Evolutionary conservation across 2,329 filamentous ascomycete genomes (phyloP), one percentile per base, ranked within the genome.

Genomic region (Myriosclerotinia duriaeana): DNA sequence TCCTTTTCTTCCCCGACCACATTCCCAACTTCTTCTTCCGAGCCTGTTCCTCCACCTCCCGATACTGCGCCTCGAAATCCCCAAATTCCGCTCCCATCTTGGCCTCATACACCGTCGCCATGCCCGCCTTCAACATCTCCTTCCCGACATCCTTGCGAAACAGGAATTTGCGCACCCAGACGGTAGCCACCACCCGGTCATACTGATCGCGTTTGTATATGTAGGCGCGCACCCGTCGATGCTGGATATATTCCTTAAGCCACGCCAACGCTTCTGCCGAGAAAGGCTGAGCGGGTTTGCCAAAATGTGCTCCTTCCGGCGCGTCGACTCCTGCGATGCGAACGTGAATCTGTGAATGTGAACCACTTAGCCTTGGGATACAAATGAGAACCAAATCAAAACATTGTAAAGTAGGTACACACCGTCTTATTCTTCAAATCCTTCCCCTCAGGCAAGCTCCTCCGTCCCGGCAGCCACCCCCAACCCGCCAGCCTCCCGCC

Each of bases 101-200:
- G 38, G 92, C 94, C 79, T 98, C 95, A 77, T 98, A 99, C 3
- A 95, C 89, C 2, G 92, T 97, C 52, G 94, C 95, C 70, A 96
- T 79, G 0, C 95, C 95, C 30, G 81, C 83, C 79, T 87, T 91
- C 69, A 99, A 79, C 93, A 99, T 96, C 77, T 96, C 90, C 68
- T 93, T 80, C 3, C 94, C 93, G 6, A 99, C 90, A 77, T 99
- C 93, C 67, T 85, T 85, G 71, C 87, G 87, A 68, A 91, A 82
- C 12, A 87, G 78, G 60, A 78, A 84, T 66, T 83, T 84, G 58
- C 92, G 85, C 42, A 94, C 86, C 73, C 87, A 91, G 0, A 94
- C 94, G 0, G 91, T 95, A 20, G 89, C 93, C 1, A 99, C 92
- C 7, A 96, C 87, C 55, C 95, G 89, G 71, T 93, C 90, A 78